Evolutionary conservation across 495 filamentous ascomycete genomes (phyloP).

Genomic region (Xylona heveae): DNA sequence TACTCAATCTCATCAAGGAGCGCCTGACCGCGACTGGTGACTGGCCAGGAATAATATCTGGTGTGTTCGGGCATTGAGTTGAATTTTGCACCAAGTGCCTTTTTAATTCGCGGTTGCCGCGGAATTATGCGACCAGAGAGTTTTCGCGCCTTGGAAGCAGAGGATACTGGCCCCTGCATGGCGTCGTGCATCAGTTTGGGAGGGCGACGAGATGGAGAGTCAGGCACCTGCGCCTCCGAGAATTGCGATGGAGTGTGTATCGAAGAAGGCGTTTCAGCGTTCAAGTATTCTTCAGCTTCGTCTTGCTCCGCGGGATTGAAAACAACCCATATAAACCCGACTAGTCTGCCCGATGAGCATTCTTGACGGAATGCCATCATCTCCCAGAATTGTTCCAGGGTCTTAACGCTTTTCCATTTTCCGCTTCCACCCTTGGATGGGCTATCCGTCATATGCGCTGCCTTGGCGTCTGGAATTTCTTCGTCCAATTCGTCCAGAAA

Average conservation of each 20-base stretch:
- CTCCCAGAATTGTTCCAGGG: conserved; percentile 89
- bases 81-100: conserved; percentile 16
- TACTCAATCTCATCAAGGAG: conserved; percentile 54
- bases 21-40: conserved; percentile 41
- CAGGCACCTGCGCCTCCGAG: neutral
- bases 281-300: neutral
- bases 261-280: neutral
- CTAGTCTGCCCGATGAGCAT: conserved; percentile 73
- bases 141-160: conserved; percentile 12
- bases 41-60: conserved; percentile 47
- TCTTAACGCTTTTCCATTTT: conserved; percentile 62
- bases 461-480: conserved; percentile 28
- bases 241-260: too few species aligned
- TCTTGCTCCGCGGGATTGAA: conserved; percentile 30
- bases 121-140: conserved; percentile 30
- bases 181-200: conserved; percentile 2
- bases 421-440: conserved; percentile 22
- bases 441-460: conserved; percentile 17
- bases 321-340: conserved; percentile 88
- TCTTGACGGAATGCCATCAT: conserved; percentile 96
- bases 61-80: conserved; percentile 22
- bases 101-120: conserved; percentile 34
- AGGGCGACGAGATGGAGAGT: neutral
- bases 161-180: too few species aligned
- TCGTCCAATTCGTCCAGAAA: conserved; percentile 81